phyloP scores from a whole-genome alignment of 2,329 filamentous ascomycete species.

The Juglanconis juglandina region DNA sequence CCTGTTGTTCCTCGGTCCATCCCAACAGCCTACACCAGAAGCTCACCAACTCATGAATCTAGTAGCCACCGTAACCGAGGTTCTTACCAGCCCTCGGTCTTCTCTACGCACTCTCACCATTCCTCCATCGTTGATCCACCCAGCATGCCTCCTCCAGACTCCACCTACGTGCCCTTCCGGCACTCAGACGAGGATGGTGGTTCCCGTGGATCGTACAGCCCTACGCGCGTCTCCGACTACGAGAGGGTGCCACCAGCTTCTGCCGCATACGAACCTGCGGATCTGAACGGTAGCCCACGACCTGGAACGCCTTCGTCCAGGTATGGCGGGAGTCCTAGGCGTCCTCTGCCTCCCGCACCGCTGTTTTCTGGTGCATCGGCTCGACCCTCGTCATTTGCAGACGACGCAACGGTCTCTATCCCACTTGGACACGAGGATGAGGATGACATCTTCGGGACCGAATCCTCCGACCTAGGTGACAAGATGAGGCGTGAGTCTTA shows the following conservation, averaged over 20 bases:
- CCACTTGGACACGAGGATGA: slow-evolving; percentile 58
- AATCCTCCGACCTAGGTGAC: slow-evolving; percentile 46
- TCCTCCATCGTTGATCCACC: slow-evolving; percentile 58
- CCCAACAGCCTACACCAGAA: slow-evolving; percentile 24
- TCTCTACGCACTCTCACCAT: slow-evolving; percentile 40
- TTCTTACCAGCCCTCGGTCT: slow-evolving; percentile 53
- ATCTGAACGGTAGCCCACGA: slow-evolving; percentile 83
- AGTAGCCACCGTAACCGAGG: slow-evolving; percentile 44
- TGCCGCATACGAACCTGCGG: slow-evolving; percentile 77
- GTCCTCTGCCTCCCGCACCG: slow-evolving; percentile 84
- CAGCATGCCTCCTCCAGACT: slow-evolving; percentile 60
- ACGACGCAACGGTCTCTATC: slow-evolving; percentile 70
- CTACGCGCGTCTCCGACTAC: slow-evolving; percentile 30
- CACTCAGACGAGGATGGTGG: slow-evolving; percentile 48
- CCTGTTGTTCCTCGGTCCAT: background rate
- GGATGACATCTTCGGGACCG: slow-evolving; percentile 72
- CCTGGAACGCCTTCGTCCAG: slow-evolving; percentile 86
- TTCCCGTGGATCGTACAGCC: slow-evolving; percentile 36
- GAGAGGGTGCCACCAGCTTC: slow-evolving; percentile 67
- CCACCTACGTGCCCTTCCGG: slow-evolving; percentile 58
- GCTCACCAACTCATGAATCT: slow-evolving; percentile 40
- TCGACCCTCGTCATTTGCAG: slow-evolving; percentile 52
- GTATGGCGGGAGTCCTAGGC: slow-evolving; percentile 82
- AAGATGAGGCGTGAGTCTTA: slow-evolving; percentile 58
- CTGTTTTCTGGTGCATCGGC: slow-evolving; percentile 62